Conservation (phyloP, 495 filamentous ascomycete genomes). For the Lichenothelia convexa region DNA sequence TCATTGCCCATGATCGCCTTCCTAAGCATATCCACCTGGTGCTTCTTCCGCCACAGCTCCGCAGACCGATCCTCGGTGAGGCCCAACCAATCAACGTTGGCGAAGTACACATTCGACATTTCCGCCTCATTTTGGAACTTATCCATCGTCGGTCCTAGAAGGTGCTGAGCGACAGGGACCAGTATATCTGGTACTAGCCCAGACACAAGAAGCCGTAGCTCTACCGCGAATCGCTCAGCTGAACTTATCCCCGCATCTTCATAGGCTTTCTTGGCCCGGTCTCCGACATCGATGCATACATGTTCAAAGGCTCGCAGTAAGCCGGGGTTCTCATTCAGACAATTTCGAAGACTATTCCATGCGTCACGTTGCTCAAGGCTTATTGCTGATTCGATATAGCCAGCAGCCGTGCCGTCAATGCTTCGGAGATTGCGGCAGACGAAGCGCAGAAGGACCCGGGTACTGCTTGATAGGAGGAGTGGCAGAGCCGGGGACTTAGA, state of each 20-base stretch:
- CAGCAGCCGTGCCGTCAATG: conserved; percentile 1
- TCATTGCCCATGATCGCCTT: conserved; percentile 8
- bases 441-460: conserved; percentile 49
- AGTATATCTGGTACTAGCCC: conserved; percentile 11
- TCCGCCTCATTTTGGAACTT: background rate
- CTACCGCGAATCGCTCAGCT: conserved; percentile 7
- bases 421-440: conserved; percentile 41
- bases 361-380: conserved; percentile 10
- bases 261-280: conserved; percentile 5
- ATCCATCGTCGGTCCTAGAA: conserved; percentile 6
- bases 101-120: conserved; percentile 9
- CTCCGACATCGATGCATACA: conserved; percentile 4
- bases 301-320: background rate
- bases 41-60: conserved; percentile 3
- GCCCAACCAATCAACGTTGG: conserved; percentile 14
- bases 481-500: conserved; percentile 37
- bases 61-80: conserved; percentile 6
- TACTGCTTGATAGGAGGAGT: conserved; percentile 53
- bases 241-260: conserved; percentile 2
- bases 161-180: conserved; percentile 8
- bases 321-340: background rate
- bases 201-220: conserved; percentile 14
- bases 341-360: background rate
- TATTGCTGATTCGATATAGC: conserved; percentile 1
- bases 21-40: conserved; percentile 9